These are phyloP conservation scores for Rhododendron simsii DNA, from an alignment of 148 eudicot genomes.

Conservation along the genomic window DNA sequence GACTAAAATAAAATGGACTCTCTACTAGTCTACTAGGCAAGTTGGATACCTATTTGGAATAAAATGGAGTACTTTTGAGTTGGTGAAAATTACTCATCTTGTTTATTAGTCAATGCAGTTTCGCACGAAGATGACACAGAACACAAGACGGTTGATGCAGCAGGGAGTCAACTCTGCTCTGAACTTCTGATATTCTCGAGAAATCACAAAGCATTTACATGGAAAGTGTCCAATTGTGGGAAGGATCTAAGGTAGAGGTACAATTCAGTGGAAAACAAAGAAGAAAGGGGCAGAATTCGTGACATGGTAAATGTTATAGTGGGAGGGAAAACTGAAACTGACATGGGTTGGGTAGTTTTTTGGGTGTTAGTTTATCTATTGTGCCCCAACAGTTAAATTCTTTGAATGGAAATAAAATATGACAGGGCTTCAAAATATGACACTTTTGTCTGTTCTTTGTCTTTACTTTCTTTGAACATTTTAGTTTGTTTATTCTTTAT, in stretches of 20 bases:
- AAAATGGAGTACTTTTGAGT: not conserved
- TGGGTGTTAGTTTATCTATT: not conserved
- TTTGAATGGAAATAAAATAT: not conserved
- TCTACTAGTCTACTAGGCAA: not conserved
- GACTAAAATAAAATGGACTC: not conserved
- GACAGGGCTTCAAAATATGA: too few species aligned
- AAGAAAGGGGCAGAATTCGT: not conserved
- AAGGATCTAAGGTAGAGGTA: not conserved
- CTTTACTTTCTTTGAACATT: too few species aligned
- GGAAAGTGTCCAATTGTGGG: not conserved
- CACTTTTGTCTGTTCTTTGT: too few species aligned
- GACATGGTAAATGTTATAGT: not conserved
- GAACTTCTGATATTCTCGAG: not conserved
- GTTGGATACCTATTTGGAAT: not conserved
- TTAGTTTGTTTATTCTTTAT: too few species aligned
- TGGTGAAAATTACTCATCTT: not conserved
- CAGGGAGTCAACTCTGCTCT: not conserved
- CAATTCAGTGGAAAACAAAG: not conserved
- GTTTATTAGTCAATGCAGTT: not conserved
- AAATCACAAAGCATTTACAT: not conserved
- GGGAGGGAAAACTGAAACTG: not conserved
- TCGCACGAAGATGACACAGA: not conserved
- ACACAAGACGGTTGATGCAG: not conserved
- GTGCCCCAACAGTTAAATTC: not conserved
- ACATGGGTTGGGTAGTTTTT: not conserved